A percentile compares a stretch with the other conserved stretches of the same genome.
These are phyloP conservation scores for Hibiscus tridactylites DNA, from an alignment of 345 rosid genomes.

Conservation along the genomic window DNA sequence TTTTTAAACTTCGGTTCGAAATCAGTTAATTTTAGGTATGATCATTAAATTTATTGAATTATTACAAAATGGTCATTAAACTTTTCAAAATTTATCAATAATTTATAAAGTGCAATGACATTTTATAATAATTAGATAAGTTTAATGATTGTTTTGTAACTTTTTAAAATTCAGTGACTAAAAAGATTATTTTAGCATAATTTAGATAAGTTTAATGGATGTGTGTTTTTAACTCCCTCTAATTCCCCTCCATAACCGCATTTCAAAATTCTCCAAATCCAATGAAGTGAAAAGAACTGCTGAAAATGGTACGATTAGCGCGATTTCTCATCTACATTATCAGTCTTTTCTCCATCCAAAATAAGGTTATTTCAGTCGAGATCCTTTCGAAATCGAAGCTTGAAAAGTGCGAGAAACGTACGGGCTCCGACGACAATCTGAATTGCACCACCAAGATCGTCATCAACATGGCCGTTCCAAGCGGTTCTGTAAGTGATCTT, in stretches of 20 bases:
- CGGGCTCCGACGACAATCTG: constrained; percentile 20
- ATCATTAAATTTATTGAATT: too few relatives aligned
- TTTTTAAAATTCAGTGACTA: too few relatives aligned
- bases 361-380: constrained; percentile 20
- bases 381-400: constrained; percentile 69
- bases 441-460: constrained; percentile 56
- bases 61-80: too few relatives aligned
- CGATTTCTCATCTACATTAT: constrained; percentile 10
- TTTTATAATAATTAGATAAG: too few relatives aligned
- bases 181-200: too few relatives aligned
- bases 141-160: too few relatives aligned
- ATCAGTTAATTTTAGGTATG: too few relatives aligned
- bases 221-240: neutral
- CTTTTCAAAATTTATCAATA: too few relatives aligned
- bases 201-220: too few relatives aligned
- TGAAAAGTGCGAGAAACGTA: constrained; percentile 43
- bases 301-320: neutral
- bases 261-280: neutral
- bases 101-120: too few relatives aligned
- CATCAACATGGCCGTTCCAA: constrained; percentile 56
- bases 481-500: constrained; percentile 42
- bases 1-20: too few relatives aligned
- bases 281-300: neutral
- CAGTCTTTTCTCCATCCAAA: neutral
- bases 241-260: neutral